A percentile compares a stretch with the other conserved stretches of the same genome.
Conservation (phyloP, 805 yeast genomes). For the Tetrapisispora taiwanensis region DNA sequence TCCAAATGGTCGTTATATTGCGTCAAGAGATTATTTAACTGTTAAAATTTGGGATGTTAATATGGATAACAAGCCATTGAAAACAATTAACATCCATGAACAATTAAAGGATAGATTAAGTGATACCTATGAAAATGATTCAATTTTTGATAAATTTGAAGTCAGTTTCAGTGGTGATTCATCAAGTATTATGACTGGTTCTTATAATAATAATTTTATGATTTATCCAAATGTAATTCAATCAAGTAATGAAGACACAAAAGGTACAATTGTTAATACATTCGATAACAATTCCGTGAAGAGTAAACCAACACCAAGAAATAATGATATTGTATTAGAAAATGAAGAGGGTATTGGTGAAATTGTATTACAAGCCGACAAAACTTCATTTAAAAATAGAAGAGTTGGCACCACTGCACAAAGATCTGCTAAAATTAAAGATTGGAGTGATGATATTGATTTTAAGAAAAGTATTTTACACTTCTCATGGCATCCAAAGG, state of each 20-base stretch:
- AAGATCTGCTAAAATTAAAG: constrained; percentile 35
- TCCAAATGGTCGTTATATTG: constrained; percentile 86
- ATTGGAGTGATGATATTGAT: constrained; percentile 71
- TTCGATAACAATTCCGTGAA: constrained; percentile 7
- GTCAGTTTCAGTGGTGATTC: constrained; percentile 92
- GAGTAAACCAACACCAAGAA: constrained; percentile 1
- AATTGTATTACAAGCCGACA: constrained; percentile 92
- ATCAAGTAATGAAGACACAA: constrained; percentile 15
- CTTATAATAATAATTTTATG: constrained; percentile 94
- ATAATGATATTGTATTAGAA: constrained; percentile 5
- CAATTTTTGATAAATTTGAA: constrained; percentile 96
- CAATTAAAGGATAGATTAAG: constrained; percentile 86
- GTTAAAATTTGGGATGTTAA: constrained; percentile 97
- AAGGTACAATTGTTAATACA: constrained; percentile 10
- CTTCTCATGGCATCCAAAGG: constrained; percentile 96
- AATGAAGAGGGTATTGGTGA: constrained; percentile 32
- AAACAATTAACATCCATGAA: constrained; percentile 92
- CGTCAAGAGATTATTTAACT: constrained; percentile 94
- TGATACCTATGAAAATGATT: constrained; percentile 97
- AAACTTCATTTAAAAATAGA: constrained; percentile 75
- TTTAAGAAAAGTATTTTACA: constrained; percentile 91
- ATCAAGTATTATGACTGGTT: constrained; percentile 88
- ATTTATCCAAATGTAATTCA: constrained; percentile 78
- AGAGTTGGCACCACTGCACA: constrained; percentile 27
- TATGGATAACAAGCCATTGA: constrained; percentile 91